Conservation (phyloP, 441 rosid species). For the Gossypium lobatum region DNA sequence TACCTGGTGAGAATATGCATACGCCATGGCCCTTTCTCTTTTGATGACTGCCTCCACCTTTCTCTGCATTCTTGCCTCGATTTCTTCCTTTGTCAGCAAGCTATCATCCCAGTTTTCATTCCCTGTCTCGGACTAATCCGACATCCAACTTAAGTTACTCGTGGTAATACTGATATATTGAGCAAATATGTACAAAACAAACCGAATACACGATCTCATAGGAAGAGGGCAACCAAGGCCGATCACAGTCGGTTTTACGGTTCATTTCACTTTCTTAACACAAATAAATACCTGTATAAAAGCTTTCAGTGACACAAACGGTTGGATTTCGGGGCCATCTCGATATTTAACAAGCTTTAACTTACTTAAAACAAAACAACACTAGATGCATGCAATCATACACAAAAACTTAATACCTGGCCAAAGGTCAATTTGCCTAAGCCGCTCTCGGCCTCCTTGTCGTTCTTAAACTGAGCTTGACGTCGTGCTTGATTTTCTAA, state of each 20-base stretch:
- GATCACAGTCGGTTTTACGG: no score
- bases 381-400: neutral
- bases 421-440: constrained; percentile 44
- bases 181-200: neutral
- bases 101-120: constrained; percentile 82
- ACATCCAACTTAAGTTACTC: constrained; percentile 7
- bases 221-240: no score
- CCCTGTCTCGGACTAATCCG: constrained; percentile 57
- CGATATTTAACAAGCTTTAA: neutral
- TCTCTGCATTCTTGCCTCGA: constrained; percentile 61
- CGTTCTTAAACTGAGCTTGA: constrained; percentile 46
- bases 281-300: no score
- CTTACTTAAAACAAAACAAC: no score
- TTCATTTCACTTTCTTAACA: no score
- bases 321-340: neutral
- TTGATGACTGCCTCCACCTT: constrained; percentile 72
- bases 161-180: neutral
- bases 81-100: constrained; percentile 65
- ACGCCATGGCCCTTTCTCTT: constrained; percentile 85
- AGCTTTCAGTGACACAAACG: no score
- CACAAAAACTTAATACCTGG: constrained; percentile 32
- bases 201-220: neutral
- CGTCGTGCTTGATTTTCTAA: constrained; percentile 64
- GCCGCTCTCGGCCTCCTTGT: constrained; percentile 45
- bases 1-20: constrained; percentile 91